phyloP scores from a whole-genome alignment of 225 moss, liverwort and hornwort species.

The Thuidium tamariscinum region DNA sequence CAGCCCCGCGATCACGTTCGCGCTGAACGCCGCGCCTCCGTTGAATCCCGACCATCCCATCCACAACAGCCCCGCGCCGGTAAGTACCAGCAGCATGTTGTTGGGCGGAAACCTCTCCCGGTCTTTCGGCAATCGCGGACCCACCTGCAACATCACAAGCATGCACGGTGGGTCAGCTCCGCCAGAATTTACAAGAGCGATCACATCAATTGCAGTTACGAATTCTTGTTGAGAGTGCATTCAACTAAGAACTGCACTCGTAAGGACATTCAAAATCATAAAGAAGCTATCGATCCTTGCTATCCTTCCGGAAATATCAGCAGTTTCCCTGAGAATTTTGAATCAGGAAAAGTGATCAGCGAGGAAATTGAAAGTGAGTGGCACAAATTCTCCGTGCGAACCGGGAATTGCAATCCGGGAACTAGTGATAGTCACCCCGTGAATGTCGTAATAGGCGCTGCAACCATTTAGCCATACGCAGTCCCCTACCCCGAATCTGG shows the following conservation, averaged over 20 bases:
- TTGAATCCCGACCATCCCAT: constrained; percentile 36
- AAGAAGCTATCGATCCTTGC: background rate
- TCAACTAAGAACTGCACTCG: background rate
- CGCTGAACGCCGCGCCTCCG: constrained; percentile 16
- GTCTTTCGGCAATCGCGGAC: constrained; percentile 23
- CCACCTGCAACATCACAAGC: background rate
- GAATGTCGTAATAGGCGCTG: background rate
- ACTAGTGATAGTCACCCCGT: background rate
- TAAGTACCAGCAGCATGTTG: constrained; percentile 28
- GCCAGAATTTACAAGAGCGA: background rate
- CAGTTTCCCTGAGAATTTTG: background rate
- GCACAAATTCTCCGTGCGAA: background rate
- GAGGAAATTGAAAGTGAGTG: too few species aligned
- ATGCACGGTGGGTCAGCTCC: too few species aligned
- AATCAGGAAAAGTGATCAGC: background rate
- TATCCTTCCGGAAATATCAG: too few species aligned
- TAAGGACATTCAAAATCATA: background rate
- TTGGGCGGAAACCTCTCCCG: constrained; percentile 28
- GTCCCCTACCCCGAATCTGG: background rate
- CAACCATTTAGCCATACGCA: background rate
- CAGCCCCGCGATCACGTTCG: constrained; percentile 3
- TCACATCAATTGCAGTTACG: background rate
- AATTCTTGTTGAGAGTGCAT: too few species aligned
- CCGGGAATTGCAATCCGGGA: background rate
- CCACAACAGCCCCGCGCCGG: constrained; percentile 27